Base-by-base conservation (phyloP, 2,329 filamentous ascomycete genomes). In the Colletotrichum caudatum region DNA sequence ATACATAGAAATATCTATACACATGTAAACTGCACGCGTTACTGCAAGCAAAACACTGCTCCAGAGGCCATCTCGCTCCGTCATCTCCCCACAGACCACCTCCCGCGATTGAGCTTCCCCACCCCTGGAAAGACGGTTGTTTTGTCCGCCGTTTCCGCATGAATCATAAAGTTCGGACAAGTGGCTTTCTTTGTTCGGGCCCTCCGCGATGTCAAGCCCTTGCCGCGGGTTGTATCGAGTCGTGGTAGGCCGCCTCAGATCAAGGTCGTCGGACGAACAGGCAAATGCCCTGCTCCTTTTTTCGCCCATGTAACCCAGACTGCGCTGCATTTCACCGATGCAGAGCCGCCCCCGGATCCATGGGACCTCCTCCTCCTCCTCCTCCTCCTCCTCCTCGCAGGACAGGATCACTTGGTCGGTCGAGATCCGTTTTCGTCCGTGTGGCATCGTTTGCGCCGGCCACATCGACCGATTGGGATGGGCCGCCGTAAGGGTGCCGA, bases 391-490 rank as follows among this genome's bases (percentile, higher is more conserved):
- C 29, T 29, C 59, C 39, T 68, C 69, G 59, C 59, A 59, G 50
- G 59, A 64, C 46, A 64, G 69, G 46, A 69, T 69, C 41, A 11
- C 60, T 59, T 60, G 53, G 65, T 71, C 65, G 69, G 69, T 41
- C 53, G 29, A 64, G 35, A 20, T 69, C 69, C 59, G 69, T 64
- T 69, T 69, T 69, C 39, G 69, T 69, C 64, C 59, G 54, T 37
- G 54, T 64, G 29, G 37, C 39, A 54, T 71, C 33, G n/a, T 54
- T 64, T 64, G 37, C 37, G 53, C 18, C 68, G 69, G 65, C 53
- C 53, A 37, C 33, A 50, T 33, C 39, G 29, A 68, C 64, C 44
- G 58, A 64, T 68, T 59, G 51, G 65, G 69, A 64, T 7, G 33
- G 64, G 54, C 53, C 58, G n/a, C 37, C 58, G 39, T 29, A 26